Evolutionary conservation across 176 grass and related monocot species (phyloP).

Genomic region (Eragrostis curvula): DNA sequence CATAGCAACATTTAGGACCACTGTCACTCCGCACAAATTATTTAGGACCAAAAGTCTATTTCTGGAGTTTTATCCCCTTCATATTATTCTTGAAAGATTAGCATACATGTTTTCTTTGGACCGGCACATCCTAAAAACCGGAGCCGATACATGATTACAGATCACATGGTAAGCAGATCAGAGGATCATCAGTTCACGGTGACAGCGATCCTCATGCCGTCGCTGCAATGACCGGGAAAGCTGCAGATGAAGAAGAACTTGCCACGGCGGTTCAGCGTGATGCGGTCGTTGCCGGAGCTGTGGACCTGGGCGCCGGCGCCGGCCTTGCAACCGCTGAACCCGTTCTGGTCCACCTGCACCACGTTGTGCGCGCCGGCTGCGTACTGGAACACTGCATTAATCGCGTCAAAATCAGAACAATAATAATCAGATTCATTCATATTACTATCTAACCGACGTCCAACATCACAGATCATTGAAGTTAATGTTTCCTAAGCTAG

Average conservation of each 20-base stretch:
- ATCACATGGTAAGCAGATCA: too few relatives aligned
- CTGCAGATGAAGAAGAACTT: slow-evolving; percentile 32
- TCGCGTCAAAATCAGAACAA: neutral
- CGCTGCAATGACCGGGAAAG: neutral
- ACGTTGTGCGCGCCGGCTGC: neutral
- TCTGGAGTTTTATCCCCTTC: too few relatives aligned
- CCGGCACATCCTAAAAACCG: too few relatives aligned
- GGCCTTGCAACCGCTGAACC: neutral
- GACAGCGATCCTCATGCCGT: slow-evolving; percentile 20
- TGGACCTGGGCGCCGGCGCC: neutral
- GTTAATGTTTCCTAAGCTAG: too few relatives aligned
- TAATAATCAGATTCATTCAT: too few relatives aligned
- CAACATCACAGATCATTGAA: too few relatives aligned
- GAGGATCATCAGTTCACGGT: neutral
- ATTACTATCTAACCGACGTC: too few relatives aligned
- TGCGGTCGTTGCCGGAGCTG: slow-evolving; percentile 18
- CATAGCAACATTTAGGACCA: neutral
- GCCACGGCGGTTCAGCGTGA: neutral
- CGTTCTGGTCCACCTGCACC: slow-evolving; percentile 20
- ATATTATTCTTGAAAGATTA: too few relatives aligned
- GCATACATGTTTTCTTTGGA: too few relatives aligned
- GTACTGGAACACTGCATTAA: slow-evolving; percentile 32
- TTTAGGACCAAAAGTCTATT: too few relatives aligned
- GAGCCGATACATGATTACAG: too few relatives aligned
- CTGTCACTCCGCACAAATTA: too few relatives aligned